phyloP scores from a whole-genome alignment of 208 protist species.

The Crithidia bombi region DNA sequence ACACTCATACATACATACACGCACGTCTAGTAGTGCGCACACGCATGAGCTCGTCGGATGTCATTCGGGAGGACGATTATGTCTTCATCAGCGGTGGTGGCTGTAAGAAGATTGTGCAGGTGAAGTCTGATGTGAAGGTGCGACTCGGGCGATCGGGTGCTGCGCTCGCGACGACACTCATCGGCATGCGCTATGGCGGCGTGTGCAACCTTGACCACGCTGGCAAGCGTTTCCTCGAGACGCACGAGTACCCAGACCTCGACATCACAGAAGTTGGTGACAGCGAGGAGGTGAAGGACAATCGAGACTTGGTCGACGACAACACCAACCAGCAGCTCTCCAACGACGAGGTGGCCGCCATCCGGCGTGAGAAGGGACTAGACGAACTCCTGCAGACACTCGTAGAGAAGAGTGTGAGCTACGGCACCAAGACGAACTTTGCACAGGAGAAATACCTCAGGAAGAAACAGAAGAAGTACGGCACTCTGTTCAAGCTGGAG shows the following conservation, averaged over 20 bases:
- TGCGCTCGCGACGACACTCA: constrained; percentile 67
- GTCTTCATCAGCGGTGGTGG: constrained; percentile 87
- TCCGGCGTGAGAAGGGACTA: constrained; percentile 76
- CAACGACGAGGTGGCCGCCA: constrained; percentile 73
- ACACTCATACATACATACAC: no score
- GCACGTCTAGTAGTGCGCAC: no score
- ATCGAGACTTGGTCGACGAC: constrained; percentile 81
- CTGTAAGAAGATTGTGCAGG: constrained; percentile 60
- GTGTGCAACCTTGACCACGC: constrained; percentile 72
- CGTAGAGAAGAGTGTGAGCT: constrained; percentile 86
- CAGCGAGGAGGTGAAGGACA: constrained; percentile 64
- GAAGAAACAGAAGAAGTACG: constrained; percentile 92
- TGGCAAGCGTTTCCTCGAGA: constrained; percentile 56
- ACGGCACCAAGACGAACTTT: constrained; percentile 88
- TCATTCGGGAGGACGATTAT: constrained; percentile 77
- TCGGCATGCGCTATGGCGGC: constrained; percentile 83
- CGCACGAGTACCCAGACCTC: constrained; percentile 86
- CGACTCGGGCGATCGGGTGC: constrained; percentile 71
- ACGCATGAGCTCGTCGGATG: constrained; percentile 36
- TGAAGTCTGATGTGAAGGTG: constrained; percentile 58
- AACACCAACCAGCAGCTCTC: constrained; percentile 85
- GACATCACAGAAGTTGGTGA: constrained; percentile 66
- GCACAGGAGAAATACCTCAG: constrained; percentile 93
- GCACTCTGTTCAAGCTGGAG: constrained; percentile 86
- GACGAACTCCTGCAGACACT: constrained; percentile 79